Evolutionary conservation across 352 stramenopile genomes (phyloP), one percentile per base, ranked within the genome.

Genomic region (Pythium volutum): DNA sequence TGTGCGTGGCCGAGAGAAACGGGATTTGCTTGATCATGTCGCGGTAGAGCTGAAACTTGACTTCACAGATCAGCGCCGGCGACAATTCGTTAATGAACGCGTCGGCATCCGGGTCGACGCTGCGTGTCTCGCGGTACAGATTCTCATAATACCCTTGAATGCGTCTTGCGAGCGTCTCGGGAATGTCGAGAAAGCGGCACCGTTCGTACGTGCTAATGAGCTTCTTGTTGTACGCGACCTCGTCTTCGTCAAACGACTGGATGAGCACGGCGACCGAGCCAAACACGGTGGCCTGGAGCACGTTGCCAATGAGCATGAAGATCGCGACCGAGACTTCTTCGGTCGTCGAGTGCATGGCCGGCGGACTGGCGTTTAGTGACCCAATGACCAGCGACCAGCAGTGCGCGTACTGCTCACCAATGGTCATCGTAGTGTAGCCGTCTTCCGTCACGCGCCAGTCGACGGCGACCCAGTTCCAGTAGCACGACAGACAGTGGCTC

Each of bases 11-110:
- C 8, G 80, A 90, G 9, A 92, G 64, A 59, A 92, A 92, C 6
- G 77, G 78, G 59, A 90, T 89, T 42, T 89, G 81, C 59, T 76
- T 90, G 70, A 92, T 71, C 79, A 89, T 89, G 29, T 91, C 77
- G 2, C 80, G 74, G 36, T 89, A 91, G 5, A 92, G 39, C 47
- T 92, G 78, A 64, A 91, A 89, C 46, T 89, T 92, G 41, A 92
- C 70, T 51, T 92, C 83, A 50, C 79, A 89, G 26, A 88, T 87
- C 12, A 92, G 66, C 15, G 82, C 79, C 0, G 79, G 79, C 10
- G 80, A 90, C 15, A 92, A 58, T 42, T 92, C 83, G 57, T 88
- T 88, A 63, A 90, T 92, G 56, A 92, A 92, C 7, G 82, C 63
- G 56, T 92, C 80, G 12, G 77, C 79, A 26, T 91, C 81, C 20